These are phyloP conservation scores for Diplocarpon mali DNA, from an alignment of 2,329 filamentous ascomycete genomes.

Conservation along the genomic window DNA sequence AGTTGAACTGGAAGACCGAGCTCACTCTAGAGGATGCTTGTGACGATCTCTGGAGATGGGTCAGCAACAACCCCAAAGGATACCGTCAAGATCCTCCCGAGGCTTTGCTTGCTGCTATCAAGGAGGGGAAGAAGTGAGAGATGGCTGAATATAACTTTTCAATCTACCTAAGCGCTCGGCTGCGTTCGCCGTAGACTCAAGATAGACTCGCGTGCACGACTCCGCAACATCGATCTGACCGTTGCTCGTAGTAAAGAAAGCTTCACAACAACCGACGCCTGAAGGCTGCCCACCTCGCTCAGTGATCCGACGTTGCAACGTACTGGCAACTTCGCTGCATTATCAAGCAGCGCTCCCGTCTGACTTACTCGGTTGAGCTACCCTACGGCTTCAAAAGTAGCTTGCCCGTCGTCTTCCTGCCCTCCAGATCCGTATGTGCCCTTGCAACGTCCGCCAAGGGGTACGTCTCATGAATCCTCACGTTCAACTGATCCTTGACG, in stretches of 20 bases:
- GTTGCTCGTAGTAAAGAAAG: no score
- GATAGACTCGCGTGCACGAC: no score
- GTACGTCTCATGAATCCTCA: slow-evolving; percentile 68
- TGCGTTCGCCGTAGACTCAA: no score
- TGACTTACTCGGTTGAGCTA: not conserved
- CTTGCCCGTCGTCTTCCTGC: slow-evolving; percentile 76
- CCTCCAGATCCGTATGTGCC: slow-evolving; percentile 70
- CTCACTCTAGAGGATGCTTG: slow-evolving; percentile 87
- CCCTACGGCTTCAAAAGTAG: slow-evolving; percentile 55
- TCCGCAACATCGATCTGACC: no score
- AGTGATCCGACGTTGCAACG: no score
- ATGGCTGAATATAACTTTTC: no score
- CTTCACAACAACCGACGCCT: no score
- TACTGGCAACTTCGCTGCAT: not conserved
- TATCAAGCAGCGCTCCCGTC: not conserved
- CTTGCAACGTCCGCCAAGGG: slow-evolving; percentile 58
- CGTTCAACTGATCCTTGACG: slow-evolving; percentile 54
- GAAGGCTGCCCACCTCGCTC: no score
- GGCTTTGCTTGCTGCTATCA: slow-evolving; percentile 58
- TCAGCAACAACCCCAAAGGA: slow-evolving; percentile 89
- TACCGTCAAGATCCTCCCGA: slow-evolving; percentile 87
- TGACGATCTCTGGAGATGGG: slow-evolving; percentile 92
- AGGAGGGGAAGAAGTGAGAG: slow-evolving; percentile 27
- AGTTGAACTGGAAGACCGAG: slow-evolving; percentile 88
- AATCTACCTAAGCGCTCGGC: no score